Evolutionary conservation across 2,329 filamentous ascomycete species (phyloP).

Genomic region (Ophiostoma sp.): DNA sequence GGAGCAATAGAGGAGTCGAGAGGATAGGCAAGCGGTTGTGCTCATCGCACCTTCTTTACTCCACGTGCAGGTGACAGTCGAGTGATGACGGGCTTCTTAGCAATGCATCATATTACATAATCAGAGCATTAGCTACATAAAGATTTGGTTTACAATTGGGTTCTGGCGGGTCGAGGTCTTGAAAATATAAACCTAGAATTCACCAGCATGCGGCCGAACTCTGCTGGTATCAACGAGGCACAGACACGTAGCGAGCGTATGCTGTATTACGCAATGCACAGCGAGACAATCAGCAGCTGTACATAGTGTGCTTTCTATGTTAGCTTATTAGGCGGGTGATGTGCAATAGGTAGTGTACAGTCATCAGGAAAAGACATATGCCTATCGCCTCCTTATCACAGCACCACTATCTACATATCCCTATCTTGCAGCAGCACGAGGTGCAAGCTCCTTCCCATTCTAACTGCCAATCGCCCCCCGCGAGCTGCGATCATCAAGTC

Average conservation of each 20-base stretch:
- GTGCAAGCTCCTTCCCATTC: no score
- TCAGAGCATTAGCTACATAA: neutral
- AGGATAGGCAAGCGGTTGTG: neutral
- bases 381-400: neutral
- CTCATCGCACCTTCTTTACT: neutral
- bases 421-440: neutral
- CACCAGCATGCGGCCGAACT: neutral
- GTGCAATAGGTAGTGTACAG: neutral
- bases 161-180: neutral
- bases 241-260: constrained; percentile 3
- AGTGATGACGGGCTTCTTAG: neutral
- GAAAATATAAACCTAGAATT: neutral
- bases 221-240: neutral
- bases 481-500: no score
- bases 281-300: neutral
- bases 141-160: neutral
- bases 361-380: neutral
- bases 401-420: neutral
- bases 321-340: neutral
- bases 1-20: neutral
- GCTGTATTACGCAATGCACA: neutral
- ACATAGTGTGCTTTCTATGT: neutral
- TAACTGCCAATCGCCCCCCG: no score
- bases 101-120: neutral
- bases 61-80: neutral